A percentile compares a stretch with the other conserved stretches of the same genome.
phyloP scores from a whole-genome alignment of 2,329 filamentous ascomycete species.

The Ambrosiella beaveri region DNA sequence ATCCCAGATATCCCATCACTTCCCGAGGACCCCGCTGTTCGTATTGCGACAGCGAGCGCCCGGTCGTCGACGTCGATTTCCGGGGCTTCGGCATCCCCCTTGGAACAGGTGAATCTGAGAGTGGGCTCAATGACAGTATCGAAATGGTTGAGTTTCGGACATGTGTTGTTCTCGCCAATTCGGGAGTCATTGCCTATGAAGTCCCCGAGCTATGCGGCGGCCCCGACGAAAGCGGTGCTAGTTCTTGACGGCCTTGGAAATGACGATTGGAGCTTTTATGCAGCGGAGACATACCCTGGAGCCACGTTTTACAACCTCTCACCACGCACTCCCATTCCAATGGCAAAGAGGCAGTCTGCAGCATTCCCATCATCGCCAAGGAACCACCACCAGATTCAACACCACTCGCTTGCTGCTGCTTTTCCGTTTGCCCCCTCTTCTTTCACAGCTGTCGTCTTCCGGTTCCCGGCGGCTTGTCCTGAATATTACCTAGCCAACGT shows the following conservation, averaged over 20 bases:
- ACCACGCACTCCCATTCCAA: conserved; percentile 33
- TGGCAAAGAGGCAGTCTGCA: conserved; percentile 26
- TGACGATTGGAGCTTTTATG: conserved; percentile 76
- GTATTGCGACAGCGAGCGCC: not conserved
- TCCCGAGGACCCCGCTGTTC: not conserved
- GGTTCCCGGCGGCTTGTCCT: conserved; percentile 55
- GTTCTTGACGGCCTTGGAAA: conserved; percentile 76
- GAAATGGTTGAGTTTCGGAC: conserved; percentile 75
- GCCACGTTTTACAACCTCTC: conserved; percentile 64
- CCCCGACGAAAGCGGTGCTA: conserved; percentile 30
- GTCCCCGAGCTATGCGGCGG: not conserved
- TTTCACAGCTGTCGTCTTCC: conserved; percentile 59
- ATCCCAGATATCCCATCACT: not conserved
- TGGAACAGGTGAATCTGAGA: conserved; percentile 57
- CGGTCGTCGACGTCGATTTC: conserved; percentile 24
- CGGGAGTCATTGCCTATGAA: conserved; percentile 22
- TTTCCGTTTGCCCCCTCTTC: conserved; percentile 63
- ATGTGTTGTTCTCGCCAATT: conserved; percentile 66
- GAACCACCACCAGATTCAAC: conserved; percentile 63
- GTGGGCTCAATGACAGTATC: conserved; percentile 71
- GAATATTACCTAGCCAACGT: conserved; percentile 53
- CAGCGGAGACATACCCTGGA: conserved; percentile 59
- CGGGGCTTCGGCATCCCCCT: conserved; percentile 38
- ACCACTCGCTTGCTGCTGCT: conserved; percentile 41
- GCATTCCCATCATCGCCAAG: conserved; percentile 39